Evolutionary conservation across 495 filamentous ascomycete genomes (phyloP).

Genomic region (Oidiodendron maius): DNA sequence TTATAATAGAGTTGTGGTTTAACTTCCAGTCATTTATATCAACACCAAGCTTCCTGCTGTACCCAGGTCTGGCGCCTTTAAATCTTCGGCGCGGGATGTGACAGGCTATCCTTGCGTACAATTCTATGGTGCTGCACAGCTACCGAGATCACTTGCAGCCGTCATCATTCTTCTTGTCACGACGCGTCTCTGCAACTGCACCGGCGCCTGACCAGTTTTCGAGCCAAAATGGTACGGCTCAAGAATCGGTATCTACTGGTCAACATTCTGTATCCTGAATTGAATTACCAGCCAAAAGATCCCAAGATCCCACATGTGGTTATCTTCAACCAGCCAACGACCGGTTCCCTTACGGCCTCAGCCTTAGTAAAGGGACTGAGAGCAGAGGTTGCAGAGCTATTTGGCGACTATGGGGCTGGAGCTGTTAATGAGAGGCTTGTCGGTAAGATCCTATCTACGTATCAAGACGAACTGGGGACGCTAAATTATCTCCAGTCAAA

Average conservation of each 20-base stretch:
- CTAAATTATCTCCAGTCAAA: slow-evolving; percentile 56
- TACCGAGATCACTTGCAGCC: too few species aligned
- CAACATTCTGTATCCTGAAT: slow-evolving; percentile 79
- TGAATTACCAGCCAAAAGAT: slow-evolving; percentile 30
- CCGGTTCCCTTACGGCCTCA: slow-evolving; percentile 55
- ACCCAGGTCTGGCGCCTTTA: too few species aligned
- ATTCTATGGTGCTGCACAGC: too few species aligned
- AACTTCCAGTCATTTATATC: too few species aligned
- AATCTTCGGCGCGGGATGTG: too few species aligned
- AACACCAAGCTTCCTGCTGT: too few species aligned
- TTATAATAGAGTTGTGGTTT: too few species aligned
- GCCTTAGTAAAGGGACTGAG: slow-evolving; percentile 62
- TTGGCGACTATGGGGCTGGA: slow-evolving; percentile 89
- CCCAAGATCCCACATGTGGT: slow-evolving; percentile 47
- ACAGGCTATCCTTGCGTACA: too few species aligned
- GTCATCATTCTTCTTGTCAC: too few species aligned
- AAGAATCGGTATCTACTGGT: slow-evolving; percentile 93
- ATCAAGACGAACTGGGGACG: slow-evolving; percentile 8
- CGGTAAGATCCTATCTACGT: slow-evolving; percentile 37
- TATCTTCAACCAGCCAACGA: slow-evolving; percentile 71
- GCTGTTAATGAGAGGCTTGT: slow-evolving; percentile 55
- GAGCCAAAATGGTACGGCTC: slow-evolving; percentile 97
- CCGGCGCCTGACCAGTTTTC: too few species aligned
- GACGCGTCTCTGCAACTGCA: too few species aligned
- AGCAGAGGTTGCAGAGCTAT: slow-evolving; percentile 61